Conservation (phyloP, 345 rosid species). For the Camelina neglecta region DNA sequence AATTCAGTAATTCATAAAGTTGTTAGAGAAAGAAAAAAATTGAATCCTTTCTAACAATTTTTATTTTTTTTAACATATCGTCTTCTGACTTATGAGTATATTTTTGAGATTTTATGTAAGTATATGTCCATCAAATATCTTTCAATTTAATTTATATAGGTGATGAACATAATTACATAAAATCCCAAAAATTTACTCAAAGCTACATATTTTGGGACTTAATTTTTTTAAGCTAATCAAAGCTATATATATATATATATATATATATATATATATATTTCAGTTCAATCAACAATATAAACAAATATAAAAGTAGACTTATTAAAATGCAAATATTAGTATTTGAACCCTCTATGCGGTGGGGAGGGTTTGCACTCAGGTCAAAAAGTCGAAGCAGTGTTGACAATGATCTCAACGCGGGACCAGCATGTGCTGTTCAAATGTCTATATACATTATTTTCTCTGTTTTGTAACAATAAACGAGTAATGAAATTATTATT, state of each 20-base stretch:
- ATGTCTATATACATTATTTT: conserved; percentile 37
- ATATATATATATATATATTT: too few relatives aligned
- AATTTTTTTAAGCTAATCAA: too few relatives aligned
- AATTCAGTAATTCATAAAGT: not conserved
- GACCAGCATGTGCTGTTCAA: conserved; percentile 20
- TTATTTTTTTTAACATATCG: not conserved
- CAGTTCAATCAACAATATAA: not conserved
- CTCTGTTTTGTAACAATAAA: conserved; percentile 33
- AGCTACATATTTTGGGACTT: too few relatives aligned
- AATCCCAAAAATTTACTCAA: too few relatives aligned
- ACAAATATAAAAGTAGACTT: not conserved
- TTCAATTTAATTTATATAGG: too few relatives aligned
- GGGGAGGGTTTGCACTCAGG: conserved; percentile 23
- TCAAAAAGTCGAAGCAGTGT: conserved; percentile 32
- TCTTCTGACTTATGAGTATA: too few relatives aligned
- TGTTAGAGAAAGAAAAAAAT: not conserved
- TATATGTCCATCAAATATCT: not conserved
- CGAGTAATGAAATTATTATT: conserved; percentile 31
- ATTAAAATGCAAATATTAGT: not conserved
- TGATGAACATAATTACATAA: too few relatives aligned
- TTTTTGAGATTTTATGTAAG: not conserved
- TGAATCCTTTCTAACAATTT: not conserved
- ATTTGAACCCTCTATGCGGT: conserved; percentile 21
- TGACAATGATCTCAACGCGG: conserved; percentile 30
- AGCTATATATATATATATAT: too few relatives aligned